These are phyloP conservation scores for Musa beccarii DNA, from an alignment of 176 grass and related monocot genomes.

Conservation along the genomic window DNA sequence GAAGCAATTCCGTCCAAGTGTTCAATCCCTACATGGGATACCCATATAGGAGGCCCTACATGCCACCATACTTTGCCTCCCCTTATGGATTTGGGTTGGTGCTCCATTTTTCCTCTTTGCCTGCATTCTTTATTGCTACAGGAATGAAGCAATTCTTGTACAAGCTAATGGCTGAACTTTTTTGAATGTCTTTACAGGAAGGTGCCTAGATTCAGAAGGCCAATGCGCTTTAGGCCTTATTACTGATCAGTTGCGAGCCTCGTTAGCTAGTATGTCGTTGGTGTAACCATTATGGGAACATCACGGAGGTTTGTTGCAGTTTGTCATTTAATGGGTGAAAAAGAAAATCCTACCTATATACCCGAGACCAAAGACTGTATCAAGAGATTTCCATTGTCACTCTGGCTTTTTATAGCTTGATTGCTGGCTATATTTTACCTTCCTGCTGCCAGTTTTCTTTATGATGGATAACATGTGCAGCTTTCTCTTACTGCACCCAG, in stretches of 20 bases:
- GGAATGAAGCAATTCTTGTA: not conserved
- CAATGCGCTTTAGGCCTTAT: slow-evolving; percentile 35
- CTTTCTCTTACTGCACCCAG: too few species aligned
- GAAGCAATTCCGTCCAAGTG: slow-evolving; percentile 55
- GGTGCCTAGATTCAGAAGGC: slow-evolving; percentile 54
- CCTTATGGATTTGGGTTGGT: slow-evolving; percentile 69
- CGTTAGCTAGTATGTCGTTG: not conserved
- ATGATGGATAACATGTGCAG: too few species aligned
- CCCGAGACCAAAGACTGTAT: too few species aligned
- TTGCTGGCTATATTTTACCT: too few species aligned
- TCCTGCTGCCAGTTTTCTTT: too few species aligned
- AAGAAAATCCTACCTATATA: too few species aligned
- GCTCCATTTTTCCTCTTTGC: not conserved
- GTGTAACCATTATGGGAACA: not conserved
- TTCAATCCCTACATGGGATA: slow-evolving; percentile 52
- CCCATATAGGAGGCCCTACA: slow-evolving; percentile 55
- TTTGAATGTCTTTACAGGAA: slow-evolving; percentile 26
- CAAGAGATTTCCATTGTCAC: too few species aligned
- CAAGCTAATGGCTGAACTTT: not conserved
- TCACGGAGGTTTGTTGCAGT: too few species aligned
- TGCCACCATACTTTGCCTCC: slow-evolving; percentile 34
- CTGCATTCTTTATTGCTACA: not conserved
- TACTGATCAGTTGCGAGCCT: not conserved
- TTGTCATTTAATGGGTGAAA: too few species aligned
- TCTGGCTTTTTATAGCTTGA: too few species aligned